These are phyloP conservation scores for Paracamarosporium sp. DNA, from an alignment of 2,329 filamentous ascomycete species.

Conservation along the genomic window DNA sequence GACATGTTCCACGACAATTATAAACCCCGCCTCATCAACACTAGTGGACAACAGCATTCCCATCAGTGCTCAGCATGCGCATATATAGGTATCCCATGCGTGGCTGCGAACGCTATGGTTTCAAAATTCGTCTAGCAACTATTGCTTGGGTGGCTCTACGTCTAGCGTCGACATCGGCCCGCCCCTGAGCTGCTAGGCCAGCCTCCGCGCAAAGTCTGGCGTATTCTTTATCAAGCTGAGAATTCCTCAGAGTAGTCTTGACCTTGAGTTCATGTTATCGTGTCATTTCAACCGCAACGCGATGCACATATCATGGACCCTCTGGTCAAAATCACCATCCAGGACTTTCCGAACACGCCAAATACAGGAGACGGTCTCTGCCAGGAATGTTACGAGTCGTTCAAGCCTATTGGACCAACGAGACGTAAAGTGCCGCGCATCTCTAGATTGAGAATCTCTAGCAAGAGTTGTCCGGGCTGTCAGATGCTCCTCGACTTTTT, in stretches of 20 bases:
- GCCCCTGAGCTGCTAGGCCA: conserved; percentile 4
- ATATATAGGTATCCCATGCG: neutral
- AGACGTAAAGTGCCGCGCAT: neutral
- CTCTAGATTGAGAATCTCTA: neutral
- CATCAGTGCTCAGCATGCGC: neutral
- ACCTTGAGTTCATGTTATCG: neutral
- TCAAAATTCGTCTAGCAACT: neutral
- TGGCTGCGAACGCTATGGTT: neutral
- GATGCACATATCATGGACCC: neutral
- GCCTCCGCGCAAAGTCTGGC: neutral
- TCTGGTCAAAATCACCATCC: conserved; percentile 2
- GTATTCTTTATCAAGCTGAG: neutral
- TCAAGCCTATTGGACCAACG: neutral
- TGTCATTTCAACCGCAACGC: neutral
- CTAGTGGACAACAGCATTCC: neutral
- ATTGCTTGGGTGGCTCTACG: neutral
- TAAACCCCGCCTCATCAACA: neutral
- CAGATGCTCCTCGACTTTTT: conserved; percentile 1
- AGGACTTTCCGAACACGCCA: neutral
- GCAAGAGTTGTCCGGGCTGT: conserved; percentile 5
- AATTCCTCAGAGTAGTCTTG: neutral
- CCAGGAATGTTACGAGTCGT: conserved; percentile 4
- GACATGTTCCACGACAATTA: neutral
- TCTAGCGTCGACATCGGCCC: conserved; percentile 3
- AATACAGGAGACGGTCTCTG: conserved; percentile 2